phyloP scores from a whole-genome alignment of 2,329 filamentous ascomycete genomes.

The Cladophialophora bantiana region DNA sequence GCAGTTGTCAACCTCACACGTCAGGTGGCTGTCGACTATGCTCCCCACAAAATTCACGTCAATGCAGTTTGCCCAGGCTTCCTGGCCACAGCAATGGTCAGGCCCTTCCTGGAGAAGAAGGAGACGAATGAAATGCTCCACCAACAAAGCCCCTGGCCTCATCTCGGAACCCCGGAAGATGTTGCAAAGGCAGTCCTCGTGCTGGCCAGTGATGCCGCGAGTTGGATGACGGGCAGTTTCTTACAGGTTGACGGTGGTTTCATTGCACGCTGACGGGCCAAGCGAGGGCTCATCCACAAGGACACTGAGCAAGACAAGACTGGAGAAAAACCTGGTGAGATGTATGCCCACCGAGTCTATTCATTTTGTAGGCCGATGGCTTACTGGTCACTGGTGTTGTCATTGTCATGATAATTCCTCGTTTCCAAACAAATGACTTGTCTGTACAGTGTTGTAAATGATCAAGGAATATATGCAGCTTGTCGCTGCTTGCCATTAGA shows the following conservation, averaged over 20 bases:
- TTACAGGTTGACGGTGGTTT: conserved; percentile 57
- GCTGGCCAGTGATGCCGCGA: conserved; percentile 45
- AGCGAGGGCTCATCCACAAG: not conserved
- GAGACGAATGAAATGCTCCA: conserved; percentile 18
- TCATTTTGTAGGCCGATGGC: not conserved
- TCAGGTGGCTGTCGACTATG: conserved; percentile 52
- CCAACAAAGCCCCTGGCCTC: conserved; percentile 23
- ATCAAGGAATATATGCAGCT: too few species aligned
- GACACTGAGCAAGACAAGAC: not conserved
- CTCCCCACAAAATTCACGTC: conserved; percentile 49
- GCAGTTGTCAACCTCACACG: conserved; percentile 56
- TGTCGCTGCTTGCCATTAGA: too few species aligned
- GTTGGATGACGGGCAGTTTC: conserved; percentile 54
- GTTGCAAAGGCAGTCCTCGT: conserved; percentile 12
- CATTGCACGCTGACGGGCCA: conserved; percentile 20
- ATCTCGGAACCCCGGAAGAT: conserved; percentile 19
- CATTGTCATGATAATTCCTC: not conserved
- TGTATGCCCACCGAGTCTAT: not conserved
- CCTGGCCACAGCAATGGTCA: conserved; percentile 40
- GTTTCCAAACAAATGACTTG: not conserved
- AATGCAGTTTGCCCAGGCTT: conserved; percentile 54
- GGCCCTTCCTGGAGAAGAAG: conserved; percentile 4
- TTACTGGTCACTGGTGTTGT: not conserved
- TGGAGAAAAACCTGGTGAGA: not conserved
- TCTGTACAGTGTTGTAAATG: too few species aligned